phyloP scores from a whole-genome alignment of 768 basidiomycete genomes.

The Russula dissimulans region DNA sequence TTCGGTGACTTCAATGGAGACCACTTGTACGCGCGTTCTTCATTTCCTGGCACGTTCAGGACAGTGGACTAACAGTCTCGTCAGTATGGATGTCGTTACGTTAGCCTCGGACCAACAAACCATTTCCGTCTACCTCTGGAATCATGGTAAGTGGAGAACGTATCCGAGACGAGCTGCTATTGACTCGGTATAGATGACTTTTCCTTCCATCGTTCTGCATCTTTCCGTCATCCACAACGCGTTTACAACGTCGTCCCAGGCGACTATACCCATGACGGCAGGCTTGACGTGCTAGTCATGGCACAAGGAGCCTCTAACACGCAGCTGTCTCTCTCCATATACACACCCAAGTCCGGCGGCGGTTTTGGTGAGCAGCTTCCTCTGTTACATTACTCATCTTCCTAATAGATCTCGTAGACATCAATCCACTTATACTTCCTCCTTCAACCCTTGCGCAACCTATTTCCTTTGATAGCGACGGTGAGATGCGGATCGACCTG shows the following conservation, averaged over 20 bases:
- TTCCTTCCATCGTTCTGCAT: conserved; percentile 38
- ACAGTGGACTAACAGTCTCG: not conserved
- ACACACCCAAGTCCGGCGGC: conserved; percentile 50
- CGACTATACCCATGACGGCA: conserved; percentile 90
- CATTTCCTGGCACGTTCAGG: not conserved
- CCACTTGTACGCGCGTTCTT: conserved; percentile 63
- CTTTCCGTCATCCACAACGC: conserved; percentile 45
- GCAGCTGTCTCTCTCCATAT: conserved; percentile 60
- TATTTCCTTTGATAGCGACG: conserved; percentile 77
- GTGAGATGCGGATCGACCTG: conserved; percentile 84
- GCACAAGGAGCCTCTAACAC: conserved; percentile 40
- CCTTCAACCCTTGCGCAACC: conserved; percentile 69
- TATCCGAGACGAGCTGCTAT: not conserved
- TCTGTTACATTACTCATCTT: not conserved
- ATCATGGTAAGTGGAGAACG: conserved; percentile 48
- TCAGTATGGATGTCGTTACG: conserved; percentile 73
- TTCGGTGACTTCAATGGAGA: conserved; percentile 96
- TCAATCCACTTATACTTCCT: conserved; percentile 40
- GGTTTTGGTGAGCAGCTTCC: conserved; percentile 49
- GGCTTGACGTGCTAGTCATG: conserved; percentile 87
- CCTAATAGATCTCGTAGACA: conserved; percentile 14
- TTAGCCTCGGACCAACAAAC: conserved; percentile 69
- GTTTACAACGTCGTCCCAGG: conserved; percentile 84
- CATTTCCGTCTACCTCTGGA: conserved; percentile 73
- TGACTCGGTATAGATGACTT: conserved; percentile 42